phyloP scores from a whole-genome alignment of 768 basidiomycete species.

The Chiua virens region DNA sequence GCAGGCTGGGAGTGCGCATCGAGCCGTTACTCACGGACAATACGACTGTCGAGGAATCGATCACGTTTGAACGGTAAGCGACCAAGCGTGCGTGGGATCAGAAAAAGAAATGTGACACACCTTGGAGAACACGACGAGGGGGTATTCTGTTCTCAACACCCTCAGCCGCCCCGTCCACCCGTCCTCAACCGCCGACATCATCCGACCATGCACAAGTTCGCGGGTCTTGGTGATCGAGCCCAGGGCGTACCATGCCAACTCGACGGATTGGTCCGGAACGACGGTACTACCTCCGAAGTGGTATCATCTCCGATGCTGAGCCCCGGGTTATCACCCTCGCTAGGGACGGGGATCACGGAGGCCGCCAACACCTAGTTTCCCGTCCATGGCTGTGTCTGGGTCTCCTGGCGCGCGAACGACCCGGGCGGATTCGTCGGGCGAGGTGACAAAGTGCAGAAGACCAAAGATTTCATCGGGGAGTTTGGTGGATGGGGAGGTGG shows the following conservation, averaged over 20 bases:
- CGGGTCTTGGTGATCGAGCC: conserved; percentile 24
- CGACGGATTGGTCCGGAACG: conserved; percentile 48
- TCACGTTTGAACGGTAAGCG: background rate
- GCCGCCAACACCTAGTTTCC: background rate
- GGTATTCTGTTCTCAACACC: conserved; percentile 48
- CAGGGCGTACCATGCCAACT: conserved; percentile 55
- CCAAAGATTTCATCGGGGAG: conserved; percentile 63
- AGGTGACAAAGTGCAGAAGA: conserved; percentile 63
- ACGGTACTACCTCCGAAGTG: conserved; percentile 33
- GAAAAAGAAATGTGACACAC: conserved; percentile 34
- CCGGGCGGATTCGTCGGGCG: conserved; percentile 26
- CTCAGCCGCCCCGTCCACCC: conserved; percentile 35
- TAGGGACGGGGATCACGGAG: too few relatives aligned
- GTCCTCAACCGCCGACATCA: conserved; percentile 34
- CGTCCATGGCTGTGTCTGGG: conserved; percentile 36
- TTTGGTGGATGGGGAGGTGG: conserved; percentile 41
- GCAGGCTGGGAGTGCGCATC: too few relatives aligned
- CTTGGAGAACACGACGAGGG: conserved; percentile 83
- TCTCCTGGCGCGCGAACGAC: conserved; percentile 22
- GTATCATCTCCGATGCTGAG: too few relatives aligned
- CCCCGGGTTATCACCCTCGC: too few relatives aligned
- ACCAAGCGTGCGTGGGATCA: background rate
- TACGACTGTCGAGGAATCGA: conserved; percentile 47
- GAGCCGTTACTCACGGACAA: conserved; percentile 58
- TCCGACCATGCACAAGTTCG: conserved; percentile 5